These are phyloP conservation scores for Phytomonas sp. DNA, from an alignment of 208 protist genomes.

Conservation along the genomic window DNA sequence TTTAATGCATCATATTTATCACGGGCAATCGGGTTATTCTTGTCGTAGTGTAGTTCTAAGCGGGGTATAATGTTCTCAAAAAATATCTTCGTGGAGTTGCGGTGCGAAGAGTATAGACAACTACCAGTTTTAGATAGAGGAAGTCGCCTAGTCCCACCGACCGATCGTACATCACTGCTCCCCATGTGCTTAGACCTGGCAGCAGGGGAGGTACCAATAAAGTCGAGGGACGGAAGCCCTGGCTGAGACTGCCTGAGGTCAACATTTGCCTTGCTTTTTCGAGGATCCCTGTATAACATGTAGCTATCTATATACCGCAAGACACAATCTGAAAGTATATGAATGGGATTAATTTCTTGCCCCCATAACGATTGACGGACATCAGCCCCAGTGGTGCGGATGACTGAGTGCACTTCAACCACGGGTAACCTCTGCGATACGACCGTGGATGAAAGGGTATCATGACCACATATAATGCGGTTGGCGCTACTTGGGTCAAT, in stretches of 20 bases:
- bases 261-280: constrained; percentile 37
- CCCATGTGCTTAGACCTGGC: constrained; percentile 7
- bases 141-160: neutral
- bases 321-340: constrained; percentile 63
- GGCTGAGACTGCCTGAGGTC: constrained; percentile 12
- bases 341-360: constrained; percentile 43
- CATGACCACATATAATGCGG: neutral
- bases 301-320: constrained; percentile 74
- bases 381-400: constrained; percentile 68
- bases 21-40: constrained; percentile 70
- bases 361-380: constrained; percentile 84
- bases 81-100: constrained; percentile 4
- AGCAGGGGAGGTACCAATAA: constrained; percentile 16
- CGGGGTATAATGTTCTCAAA: constrained; percentile 72
- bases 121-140: neutral
- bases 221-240: neutral
- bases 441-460: neutral
- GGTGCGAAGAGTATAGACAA: neutral
- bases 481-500: neutral
- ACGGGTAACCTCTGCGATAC: constrained; percentile 20
- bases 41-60: constrained; percentile 81
- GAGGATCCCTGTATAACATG: constrained; percentile 68
- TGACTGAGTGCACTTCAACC: constrained; percentile 77
- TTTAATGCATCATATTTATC: constrained; percentile 79
- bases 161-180: constrained; percentile 3